These are phyloP conservation scores for Xylaria multiplex DNA, from an alignment of 2,329 filamentous ascomycete species.

Conservation along the genomic window DNA sequence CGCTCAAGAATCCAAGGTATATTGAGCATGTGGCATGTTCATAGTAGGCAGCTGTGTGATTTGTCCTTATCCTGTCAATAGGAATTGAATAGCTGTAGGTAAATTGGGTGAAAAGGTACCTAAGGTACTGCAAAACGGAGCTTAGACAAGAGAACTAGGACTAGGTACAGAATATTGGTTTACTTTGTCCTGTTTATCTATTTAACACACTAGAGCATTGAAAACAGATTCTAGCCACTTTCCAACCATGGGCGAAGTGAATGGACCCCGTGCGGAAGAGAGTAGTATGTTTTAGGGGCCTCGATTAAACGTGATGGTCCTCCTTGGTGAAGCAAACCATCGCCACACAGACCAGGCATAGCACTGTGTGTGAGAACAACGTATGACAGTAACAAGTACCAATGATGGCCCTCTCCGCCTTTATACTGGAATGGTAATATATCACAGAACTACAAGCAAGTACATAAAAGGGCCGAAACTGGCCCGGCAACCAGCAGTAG, in stretches of 20 bases:
- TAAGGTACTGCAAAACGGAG: background rate
- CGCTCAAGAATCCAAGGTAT: background rate
- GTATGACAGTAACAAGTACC: background rate
- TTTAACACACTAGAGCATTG: background rate
- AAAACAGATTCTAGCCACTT: background rate
- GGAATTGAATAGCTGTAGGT: background rate
- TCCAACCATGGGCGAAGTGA: background rate
- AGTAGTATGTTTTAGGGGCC: background rate
- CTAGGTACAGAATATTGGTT: background rate
- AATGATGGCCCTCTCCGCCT: background rate
- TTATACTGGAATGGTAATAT: background rate
- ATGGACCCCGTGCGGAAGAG: background rate
- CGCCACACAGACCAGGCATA: slow-evolving; percentile 2
- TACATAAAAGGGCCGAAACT: background rate
- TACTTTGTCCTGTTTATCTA: background rate
- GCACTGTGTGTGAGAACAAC: background rate
- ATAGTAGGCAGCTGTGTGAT: background rate
- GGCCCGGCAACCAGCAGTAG: background rate
- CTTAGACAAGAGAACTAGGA: background rate
- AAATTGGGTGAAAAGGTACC: background rate
- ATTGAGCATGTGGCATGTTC: background rate
- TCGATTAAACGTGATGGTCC: background rate
- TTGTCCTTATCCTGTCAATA: background rate
- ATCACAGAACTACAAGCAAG: background rate
- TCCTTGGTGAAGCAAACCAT: background rate